Evolutionary conservation across 805 yeast species (phyloP), one percentile per base, ranked within the genome.

Genomic region (Wickerhamomyces bovis): DNA sequence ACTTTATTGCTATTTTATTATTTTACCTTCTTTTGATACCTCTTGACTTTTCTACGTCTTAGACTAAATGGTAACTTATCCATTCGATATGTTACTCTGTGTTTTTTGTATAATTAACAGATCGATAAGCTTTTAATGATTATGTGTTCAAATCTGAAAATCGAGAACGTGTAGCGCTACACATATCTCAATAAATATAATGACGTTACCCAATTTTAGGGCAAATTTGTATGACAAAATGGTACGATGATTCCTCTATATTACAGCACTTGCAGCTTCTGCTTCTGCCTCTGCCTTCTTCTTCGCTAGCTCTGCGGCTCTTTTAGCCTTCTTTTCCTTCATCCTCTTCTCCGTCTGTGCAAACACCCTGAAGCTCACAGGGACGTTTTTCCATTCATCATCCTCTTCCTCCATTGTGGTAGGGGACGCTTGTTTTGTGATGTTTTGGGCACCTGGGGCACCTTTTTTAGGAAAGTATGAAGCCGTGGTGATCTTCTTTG

Each of bases 331-430:
- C 47, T 51, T 57, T 49, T 48, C 45, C 52, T 81, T 78, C 60
- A 85, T 66, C 58, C 71, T 71, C 66, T 80, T 80, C 64, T 90
- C 97, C 44, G 89, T 79, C 54, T 85, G 84, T 1, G 95, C 89
- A 70, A 90, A 92, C 6, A 80, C 97, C 49, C 78, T 75, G 54
- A 92, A 80, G 20, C 85, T 80, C 13, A 83, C 72, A 9, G 95
- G 95, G 45, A 90, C 83, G 45, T 77, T 77, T 20, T 69, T 66
- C 78, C 78, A 75, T 6, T 69, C 76, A 26, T 74, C 77, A 5
- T 71, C 75, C 2, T 63, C 66, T 1, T 57, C 57, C 7, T 68
- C 72, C 18, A 52, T 65, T 0, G 50, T 60, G 2, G 61, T 62
- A 1, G 54, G 57, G 13, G 54, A 56, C 13, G 51, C 50, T 3